These are phyloP conservation scores for Tulasnella sp. DNA, from an alignment of 768 basidiomycete species.

Conservation along the genomic window DNA sequence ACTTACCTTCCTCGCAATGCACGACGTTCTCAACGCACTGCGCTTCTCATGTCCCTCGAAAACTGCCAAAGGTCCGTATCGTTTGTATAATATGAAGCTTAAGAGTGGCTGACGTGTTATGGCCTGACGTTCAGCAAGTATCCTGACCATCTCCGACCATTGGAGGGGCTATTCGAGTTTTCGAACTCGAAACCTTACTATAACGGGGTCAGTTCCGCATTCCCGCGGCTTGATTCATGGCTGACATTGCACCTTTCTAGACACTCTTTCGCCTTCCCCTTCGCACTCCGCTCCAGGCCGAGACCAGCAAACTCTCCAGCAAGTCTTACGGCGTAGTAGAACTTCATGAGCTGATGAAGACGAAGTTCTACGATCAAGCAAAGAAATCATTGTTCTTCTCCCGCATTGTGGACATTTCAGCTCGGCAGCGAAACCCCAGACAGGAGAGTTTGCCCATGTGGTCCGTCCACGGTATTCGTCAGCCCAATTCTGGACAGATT, in stretches of 20 bases:
- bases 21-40: background rate
- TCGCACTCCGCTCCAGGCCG: constrained; percentile 25
- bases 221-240: background rate
- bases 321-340: background rate
- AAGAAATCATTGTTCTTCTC: constrained; percentile 3
- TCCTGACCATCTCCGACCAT: constrained; percentile 32
- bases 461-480: background rate
- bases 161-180: constrained; percentile 37
- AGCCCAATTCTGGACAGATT: background rate
- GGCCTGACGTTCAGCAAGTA: constrained; percentile 33
- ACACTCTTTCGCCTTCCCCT: constrained; percentile 41
- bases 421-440: background rate
- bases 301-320: background rate
- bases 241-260: constrained; percentile 23
- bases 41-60: background rate
- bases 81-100: constrained; percentile 37
- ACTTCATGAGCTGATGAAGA: too few species aligned
- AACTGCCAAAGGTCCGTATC: constrained; percentile 24
- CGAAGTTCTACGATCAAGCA: background rate
- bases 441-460: background rate
- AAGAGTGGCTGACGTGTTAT: constrained; percentile 27
- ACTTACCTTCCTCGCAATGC: constrained; percentile 29
- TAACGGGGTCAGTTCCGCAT: constrained; percentile 32
- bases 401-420: background rate
- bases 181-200: constrained; percentile 25